Base-by-base conservation (phyloP, 2,329 filamentous ascomycete genomes). In the Cordyceps fumosorosea region DNA sequence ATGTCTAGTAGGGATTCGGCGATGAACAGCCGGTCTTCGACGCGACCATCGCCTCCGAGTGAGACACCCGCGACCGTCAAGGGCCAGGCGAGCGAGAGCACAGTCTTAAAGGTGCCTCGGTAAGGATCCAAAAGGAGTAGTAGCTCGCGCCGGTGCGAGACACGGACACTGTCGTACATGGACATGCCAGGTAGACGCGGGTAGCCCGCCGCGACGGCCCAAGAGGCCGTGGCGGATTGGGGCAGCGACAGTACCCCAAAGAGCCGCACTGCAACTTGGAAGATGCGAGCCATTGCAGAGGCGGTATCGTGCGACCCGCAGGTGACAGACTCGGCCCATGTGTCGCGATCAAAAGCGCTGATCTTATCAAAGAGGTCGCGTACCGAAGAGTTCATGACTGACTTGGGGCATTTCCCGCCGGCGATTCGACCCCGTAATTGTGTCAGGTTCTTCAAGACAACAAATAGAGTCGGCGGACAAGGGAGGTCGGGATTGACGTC, bases 181-280 rank as follows among this genome's bases (percentile, higher is more conserved):
- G 44, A 40, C 32, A 40, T 8, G 45, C 22, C 45, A 2, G 32
- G 29, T 16, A 40, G 8, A 32, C 20, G 26, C 7, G 32, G 32
- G 16, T 58, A 24, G 32, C 20, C 20, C 1, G 18, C 20, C 32
- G 56, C 44, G 7, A 42, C 16, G 12, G 56, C 56, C 56, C 56
- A 58, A 20, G n/a, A 34, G 7, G 32, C 34, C 3, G 20, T 29
- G 16, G 56, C 47, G 5, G 47, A 32, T 1, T 12, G 22, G 0
- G 56, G 56, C 45, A 59, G 47, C 34, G 56, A 42, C 22, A 59
- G 56, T 14, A 59, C 7, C 32, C 45, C 56, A 12, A 29, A 59
- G 1, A 52, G 56, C 1, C 22, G 47, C 20, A 40, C 56, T 11
- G 56, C 56, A 1, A 42, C 47, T 42, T 59, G 45, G 11, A 59